phyloP scores from a whole-genome alignment of 2,329 filamentous ascomycete genomes.

The Dothideomycetes sp. region DNA sequence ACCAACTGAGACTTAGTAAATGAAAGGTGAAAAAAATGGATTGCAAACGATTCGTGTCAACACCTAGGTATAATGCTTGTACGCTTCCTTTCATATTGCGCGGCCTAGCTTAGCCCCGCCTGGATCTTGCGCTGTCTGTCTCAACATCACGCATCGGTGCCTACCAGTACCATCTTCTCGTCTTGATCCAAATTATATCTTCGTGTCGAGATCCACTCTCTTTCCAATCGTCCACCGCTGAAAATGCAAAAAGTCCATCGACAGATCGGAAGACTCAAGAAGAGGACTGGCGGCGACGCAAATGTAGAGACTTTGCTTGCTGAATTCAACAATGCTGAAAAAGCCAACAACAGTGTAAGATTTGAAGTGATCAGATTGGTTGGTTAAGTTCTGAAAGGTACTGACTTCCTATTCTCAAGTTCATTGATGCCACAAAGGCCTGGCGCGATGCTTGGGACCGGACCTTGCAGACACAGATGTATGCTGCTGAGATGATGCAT shows the following conservation, averaged over 20 bases:
- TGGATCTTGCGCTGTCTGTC: slow-evolving; percentile 8
- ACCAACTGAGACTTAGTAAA: too few species aligned
- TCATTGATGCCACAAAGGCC: slow-evolving; percentile 64
- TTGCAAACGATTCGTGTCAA: too few species aligned
- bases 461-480: slow-evolving; percentile 48
- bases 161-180: background rate
- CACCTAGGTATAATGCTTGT: too few species aligned
- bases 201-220: background rate
- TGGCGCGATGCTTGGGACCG: slow-evolving; percentile 74
- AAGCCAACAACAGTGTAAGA: slow-evolving; percentile 59
- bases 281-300: slow-evolving; percentile 64
- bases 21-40: too few species aligned
- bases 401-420: slow-evolving; percentile 21
- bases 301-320: slow-evolving; percentile 65
- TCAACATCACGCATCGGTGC: slow-evolving; percentile 6
- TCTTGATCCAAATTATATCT: background rate
- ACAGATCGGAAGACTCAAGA: slow-evolving; percentile 63
- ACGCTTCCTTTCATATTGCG: too few species aligned
- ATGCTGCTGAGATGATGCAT: slow-evolving; percentile 59
- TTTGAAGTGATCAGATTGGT: background rate
- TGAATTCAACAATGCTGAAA: slow-evolving; percentile 74
- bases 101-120: slow-evolving; percentile 13
- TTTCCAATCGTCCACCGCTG: slow-evolving; percentile 20
- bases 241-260: slow-evolving; percentile 65
- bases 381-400: background rate